Base-by-base conservation (phyloP, 306 rosid species). In the Dryas octopetala region DNA sequence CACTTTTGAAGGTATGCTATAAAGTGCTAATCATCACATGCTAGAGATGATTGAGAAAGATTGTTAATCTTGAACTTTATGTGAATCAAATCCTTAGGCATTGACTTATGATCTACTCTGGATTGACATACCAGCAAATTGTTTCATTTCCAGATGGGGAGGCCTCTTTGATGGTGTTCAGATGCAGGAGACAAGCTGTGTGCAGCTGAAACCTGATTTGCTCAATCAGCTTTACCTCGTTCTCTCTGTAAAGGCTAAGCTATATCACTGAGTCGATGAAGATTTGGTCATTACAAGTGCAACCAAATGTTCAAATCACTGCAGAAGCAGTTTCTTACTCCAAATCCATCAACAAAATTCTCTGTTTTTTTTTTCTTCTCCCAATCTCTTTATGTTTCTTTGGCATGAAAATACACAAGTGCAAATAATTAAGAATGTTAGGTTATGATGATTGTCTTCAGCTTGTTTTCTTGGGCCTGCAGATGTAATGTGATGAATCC, bases 171-270 rank as follows among this genome's bases (percentile, higher is more conserved):
- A 57, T 60, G 68, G 62, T 40, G 57, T 73, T 19, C 67, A 62
- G 68, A 32, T 83, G 72, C 75, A 47, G 73, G 75, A 55, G 70
- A 71, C 69, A 51, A 62, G 57, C 76, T n/a, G 26, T 79, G 86
- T 79, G 52, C 70, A 79, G 82, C 73, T 59, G 79, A 79, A 74
- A 73, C 28, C 70, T 62, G 65, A 58, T 77, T 55, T 76, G 50
- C 58, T 63, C 49, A n/a, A 64, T 70, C 78, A 74, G 53, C 71
- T 67, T 44, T 59, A 66, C 45, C 61, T 71, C 46, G 14, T 73
- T 32, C 3, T 73, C 45, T 76, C 62, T 84, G 82, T 68, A 45
- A 38, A 72, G 76, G 59, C 23, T 44, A 52, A 70, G 52, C 54
- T 43, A 43, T 55, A 17, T 71, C 41, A 41, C 53, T 19, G 45